Percentiles rank a stretch among this genome's conserved stretches.
phyloP scores from a whole-genome alignment of 441 rosid genomes.

The Croton setiger region DNA sequence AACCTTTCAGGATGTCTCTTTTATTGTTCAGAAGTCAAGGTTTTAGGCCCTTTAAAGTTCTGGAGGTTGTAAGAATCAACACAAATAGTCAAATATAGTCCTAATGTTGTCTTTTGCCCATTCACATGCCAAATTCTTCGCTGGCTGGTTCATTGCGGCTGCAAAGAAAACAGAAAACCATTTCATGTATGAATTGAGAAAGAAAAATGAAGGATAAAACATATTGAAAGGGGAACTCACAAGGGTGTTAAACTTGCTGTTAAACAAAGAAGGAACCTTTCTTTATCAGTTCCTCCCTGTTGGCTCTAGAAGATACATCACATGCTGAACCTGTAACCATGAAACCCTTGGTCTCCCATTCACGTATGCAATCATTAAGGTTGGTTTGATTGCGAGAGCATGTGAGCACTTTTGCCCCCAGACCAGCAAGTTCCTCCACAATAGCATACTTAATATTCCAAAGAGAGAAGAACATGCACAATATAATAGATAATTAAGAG shows the following conservation, averaged over 20 bases:
- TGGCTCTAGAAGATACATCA: background rate
- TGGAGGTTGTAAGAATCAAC: no score
- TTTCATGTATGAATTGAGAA: no score
- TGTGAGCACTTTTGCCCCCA: slow-evolving; percentile 27
- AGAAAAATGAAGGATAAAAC: no score
- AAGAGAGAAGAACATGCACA: background rate
- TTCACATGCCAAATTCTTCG: slow-evolving; percentile 81
- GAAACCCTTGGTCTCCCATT: slow-evolving; percentile 25
- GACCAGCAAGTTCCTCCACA: slow-evolving; percentile 27
- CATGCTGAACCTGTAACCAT: slow-evolving; percentile 23
- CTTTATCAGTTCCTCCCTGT: slow-evolving; percentile 22
- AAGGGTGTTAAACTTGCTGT: slow-evolving; percentile 29
- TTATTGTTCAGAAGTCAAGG: no score
- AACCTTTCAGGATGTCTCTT: no score
- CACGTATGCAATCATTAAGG: slow-evolving; percentile 13
- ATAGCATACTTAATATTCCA: slow-evolving; percentile 17
- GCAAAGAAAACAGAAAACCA: background rate
- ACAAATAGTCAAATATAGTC: no score
- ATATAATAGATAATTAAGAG: background rate
- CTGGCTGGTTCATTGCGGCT: slow-evolving; percentile 81
- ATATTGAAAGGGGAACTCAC: slow-evolving; percentile 8
- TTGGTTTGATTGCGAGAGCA: slow-evolving; percentile 29
- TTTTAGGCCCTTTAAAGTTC: no score
- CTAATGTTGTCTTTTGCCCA: slow-evolving; percentile 81
- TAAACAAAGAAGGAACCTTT: slow-evolving; percentile 11